Base-by-base conservation (phyloP, 1,139 yeast genomes). In the Scheffersomyces insectosa region DNA sequence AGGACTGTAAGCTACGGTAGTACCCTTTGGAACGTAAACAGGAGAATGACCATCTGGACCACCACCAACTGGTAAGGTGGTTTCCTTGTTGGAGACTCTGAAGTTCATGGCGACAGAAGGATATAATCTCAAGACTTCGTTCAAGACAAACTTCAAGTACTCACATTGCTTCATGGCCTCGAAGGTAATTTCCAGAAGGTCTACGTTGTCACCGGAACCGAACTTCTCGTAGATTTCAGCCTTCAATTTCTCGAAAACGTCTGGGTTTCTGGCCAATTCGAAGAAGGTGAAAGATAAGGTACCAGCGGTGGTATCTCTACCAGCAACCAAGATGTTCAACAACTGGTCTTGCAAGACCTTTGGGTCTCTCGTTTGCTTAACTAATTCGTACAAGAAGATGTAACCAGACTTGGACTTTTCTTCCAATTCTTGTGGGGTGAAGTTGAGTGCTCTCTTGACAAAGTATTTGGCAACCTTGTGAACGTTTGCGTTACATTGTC, bases 291-390 rank as follows among this genome's bases (percentile, higher is more conserved):
- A 79, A 5, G 80, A 72, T 43, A 80, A 68, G 37, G 77, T 62
- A 3, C 79, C 77, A 1, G 84, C 83, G 13, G 84, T 80, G 38
- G 85, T 79, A 56, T 79, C 83, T 54, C 83, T 66, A 14, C 82
- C 83, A 23, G 83, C 83, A 20, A 79, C 62, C 44, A 79, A 60
- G 48, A 79, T 74, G 49, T 77, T 77, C 50, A 79, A 62, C 32
- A 75, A 65, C 56, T 79, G 82, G 52, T 77, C 80, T 40, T 80
- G 68, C 50, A 79, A 68, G n/a, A 71, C 65, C 32, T 52, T 60
- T 6, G 78, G 79, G 55, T 79, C 73, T 43, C 73, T 66, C 1
- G 83, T 77, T 49, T 75, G 75, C 53, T 75, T 74, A 29, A 65
- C 77, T 49, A 79, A 66, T 50, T 77, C 82, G 47, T 73, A 73